Percentiles rank a stretch among this genome's conserved stretches.
Conservation (phyloP, 495 filamentous ascomycete species). For the Penicillium pancosmium region DNA sequence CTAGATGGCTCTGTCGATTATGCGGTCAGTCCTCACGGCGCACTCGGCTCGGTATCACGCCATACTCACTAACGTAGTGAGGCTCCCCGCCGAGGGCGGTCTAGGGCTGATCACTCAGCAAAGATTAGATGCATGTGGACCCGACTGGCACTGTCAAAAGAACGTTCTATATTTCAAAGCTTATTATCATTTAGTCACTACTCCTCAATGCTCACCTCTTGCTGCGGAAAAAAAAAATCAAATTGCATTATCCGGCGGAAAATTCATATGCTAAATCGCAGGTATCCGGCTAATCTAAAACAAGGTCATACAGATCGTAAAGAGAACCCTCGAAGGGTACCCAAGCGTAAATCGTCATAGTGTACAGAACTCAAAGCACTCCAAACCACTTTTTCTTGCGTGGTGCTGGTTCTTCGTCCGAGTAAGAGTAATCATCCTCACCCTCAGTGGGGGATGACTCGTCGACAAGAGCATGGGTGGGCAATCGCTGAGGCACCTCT, state of each 20-base stretch:
- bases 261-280: slow-evolving; percentile 5
- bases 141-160: not conserved
- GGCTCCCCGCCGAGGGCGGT: not conserved
- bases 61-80: not conserved
- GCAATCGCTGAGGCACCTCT: slow-evolving; percentile 25
- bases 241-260: not conserved
- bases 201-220: not conserved
- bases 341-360: slow-evolving; percentile 20
- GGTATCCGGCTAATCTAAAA: not conserved
- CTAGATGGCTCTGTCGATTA: not conserved
- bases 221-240: not conserved
- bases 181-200: not conserved
- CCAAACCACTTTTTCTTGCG: slow-evolving; percentile 46
- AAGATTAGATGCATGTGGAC: not conserved
- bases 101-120: slow-evolving; percentile 3
- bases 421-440: slow-evolving; percentile 20
- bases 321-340: not conserved
- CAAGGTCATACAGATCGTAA: not conserved
- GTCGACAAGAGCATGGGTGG: slow-evolving; percentile 20
- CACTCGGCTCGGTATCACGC: slow-evolving; percentile 4
- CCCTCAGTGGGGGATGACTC: slow-evolving; percentile 9
- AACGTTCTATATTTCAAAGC: slow-evolving; percentile 3
- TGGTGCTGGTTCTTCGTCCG: slow-evolving; percentile 21
- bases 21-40: not conserved
- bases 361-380: slow-evolving; percentile 32